Conservation (phyloP, 768 basidiomycete genomes). For the Boletus eberwhitei region DNA sequence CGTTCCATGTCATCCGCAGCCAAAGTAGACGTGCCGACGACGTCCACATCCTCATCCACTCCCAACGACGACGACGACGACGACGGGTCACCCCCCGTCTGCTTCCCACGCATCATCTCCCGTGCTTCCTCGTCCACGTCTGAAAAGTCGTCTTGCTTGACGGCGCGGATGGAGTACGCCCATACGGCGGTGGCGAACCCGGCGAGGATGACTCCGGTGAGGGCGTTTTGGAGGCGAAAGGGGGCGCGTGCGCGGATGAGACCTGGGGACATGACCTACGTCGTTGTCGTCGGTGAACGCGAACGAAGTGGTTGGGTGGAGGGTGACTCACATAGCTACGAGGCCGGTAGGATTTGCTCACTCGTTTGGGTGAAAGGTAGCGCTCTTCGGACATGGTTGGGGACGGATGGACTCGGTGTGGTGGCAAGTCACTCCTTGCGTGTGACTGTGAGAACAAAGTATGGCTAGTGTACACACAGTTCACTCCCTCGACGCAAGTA, state of each 20-base stretch:
- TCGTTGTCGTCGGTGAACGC: not conserved
- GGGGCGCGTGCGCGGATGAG: slow-evolving; percentile 85
- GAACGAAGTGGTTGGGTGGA: not conserved
- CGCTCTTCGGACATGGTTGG: slow-evolving; percentile 31
- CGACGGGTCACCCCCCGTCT: not conserved
- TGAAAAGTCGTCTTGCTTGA: slow-evolving; percentile 90
- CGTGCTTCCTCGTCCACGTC: slow-evolving; percentile 79
- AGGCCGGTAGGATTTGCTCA: slow-evolving; percentile 37
- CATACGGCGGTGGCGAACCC: slow-evolving; percentile 81
- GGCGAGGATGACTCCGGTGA: slow-evolving; percentile 71
- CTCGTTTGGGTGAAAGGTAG: slow-evolving; percentile 35
- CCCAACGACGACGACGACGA: not conserved
- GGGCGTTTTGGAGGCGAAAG: slow-evolving; percentile 72
- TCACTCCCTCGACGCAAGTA: slow-evolving; percentile 21
- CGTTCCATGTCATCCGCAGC: not conserved
- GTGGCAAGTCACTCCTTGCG: too few relatives aligned
- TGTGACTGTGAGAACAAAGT: slow-evolving; percentile 13
- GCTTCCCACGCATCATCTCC: slow-evolving; percentile 40
- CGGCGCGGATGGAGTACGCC: slow-evolving; percentile 90
- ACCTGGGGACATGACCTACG: slow-evolving; percentile 75
- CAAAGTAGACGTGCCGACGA: too few relatives aligned
- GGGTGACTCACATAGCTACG: slow-evolving; percentile 33
- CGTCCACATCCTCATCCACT: not conserved
- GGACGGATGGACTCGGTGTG: not conserved
- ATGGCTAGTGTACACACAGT: not conserved